A percentile compares a stretch with the other conserved stretches of the same genome.
Evolutionary conservation across 73 alveolate genomes (phyloP).

Genomic region (Tetrahymena thermophila): DNA sequence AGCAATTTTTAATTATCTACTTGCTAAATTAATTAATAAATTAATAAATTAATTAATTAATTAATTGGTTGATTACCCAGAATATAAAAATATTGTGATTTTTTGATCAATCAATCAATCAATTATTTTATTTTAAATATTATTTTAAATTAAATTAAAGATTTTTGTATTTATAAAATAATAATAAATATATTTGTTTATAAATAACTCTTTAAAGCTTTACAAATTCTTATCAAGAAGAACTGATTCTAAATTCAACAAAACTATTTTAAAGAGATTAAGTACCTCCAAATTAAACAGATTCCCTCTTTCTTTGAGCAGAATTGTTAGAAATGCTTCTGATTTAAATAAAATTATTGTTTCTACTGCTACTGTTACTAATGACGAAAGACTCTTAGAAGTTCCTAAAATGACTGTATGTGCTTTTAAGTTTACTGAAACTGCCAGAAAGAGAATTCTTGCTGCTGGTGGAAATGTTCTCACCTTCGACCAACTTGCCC

Average conservation of each 20-base stretch:
- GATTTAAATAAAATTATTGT: conserved; percentile 66
- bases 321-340: conserved; percentile 62
- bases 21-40: too few relatives aligned
- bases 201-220: conserved; percentile 41
- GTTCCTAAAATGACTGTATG: conserved; percentile 86
- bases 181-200: background rate
- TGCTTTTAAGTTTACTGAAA: conserved; percentile 91
- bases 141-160: too few relatives aligned
- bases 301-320: conserved; percentile 83
- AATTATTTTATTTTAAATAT: too few relatives aligned
- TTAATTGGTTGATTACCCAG: too few relatives aligned
- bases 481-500: conserved; percentile 89
- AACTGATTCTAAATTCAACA: conserved; percentile 87
- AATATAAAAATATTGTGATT: too few relatives aligned
- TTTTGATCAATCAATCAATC: too few relatives aligned
- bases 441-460: conserved; percentile 93
- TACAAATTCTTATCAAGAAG: conserved; percentile 94
- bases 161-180: too few relatives aligned
- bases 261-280: conserved; percentile 79
- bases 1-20: too few relatives aligned
- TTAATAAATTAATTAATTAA: too few relatives aligned
- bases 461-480: conserved; percentile 90
- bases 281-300: conserved; percentile 69
- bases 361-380: conserved; percentile 89
- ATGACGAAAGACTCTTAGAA: conserved; percentile 54